Conservation (phyloP, 2,329 filamentous ascomycete species). For the Colletotrichum filicis region DNA sequence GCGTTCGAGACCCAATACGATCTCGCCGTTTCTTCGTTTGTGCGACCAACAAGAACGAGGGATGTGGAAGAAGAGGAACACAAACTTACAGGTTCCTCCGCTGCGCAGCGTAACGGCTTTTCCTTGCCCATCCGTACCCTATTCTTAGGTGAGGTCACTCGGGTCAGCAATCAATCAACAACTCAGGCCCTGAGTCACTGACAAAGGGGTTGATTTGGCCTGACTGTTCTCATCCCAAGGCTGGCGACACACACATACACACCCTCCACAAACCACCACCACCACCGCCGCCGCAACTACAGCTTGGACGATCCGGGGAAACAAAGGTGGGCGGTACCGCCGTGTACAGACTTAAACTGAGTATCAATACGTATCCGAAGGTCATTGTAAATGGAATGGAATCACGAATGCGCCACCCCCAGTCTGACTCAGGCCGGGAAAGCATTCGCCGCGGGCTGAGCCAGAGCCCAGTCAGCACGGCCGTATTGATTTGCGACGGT, state of each 20-base stretch:
- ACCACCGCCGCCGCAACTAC: not conserved
- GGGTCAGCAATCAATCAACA: conserved; percentile 1
- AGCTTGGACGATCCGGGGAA: conserved; percentile 28
- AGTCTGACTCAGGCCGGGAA: conserved; percentile 33
- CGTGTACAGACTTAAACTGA: not conserved
- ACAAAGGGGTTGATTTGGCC: conserved; percentile 11
- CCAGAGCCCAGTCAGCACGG: conserved; percentile 7
- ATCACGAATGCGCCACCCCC: conserved; percentile 26
- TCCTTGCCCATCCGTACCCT: not conserved
- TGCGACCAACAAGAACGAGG: conserved; percentile 2
- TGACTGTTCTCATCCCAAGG: conserved; percentile 24
- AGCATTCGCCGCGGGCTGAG: conserved; percentile 10
- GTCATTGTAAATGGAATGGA: not conserved
- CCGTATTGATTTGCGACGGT: conserved; percentile 2
- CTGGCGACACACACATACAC: not conserved
- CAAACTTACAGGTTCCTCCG: not conserved
- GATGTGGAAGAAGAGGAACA: not conserved
- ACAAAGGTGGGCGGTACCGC: conserved; percentile 13
- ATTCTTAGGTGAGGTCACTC: not conserved
- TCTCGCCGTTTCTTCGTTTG: conserved; percentile 15
- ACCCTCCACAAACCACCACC: not conserved
- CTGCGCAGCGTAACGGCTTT: conserved; percentile 17
- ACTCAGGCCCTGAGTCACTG: not conserved
- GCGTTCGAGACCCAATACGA: conserved; percentile 28
- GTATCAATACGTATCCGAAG: not conserved